These are phyloP conservation scores for Colletotrichum falcatum DNA, from an alignment of 2,329 filamentous ascomycete species.

Conservation along the genomic window DNA sequence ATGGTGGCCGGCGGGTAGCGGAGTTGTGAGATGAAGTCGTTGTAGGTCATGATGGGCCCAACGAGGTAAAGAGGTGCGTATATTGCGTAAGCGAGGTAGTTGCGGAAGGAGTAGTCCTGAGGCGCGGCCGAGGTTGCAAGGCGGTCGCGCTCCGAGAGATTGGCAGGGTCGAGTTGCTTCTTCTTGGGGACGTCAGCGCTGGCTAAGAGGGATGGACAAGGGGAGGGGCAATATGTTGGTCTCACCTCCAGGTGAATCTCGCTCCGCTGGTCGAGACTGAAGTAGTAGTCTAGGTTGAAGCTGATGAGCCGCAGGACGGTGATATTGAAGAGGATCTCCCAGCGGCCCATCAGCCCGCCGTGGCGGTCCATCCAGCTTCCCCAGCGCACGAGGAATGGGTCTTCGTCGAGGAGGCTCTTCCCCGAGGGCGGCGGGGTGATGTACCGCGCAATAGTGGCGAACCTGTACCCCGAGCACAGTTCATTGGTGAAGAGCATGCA, in stretches of 20 bases:
- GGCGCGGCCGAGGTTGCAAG: slow-evolving; percentile 79
- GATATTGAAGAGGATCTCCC: slow-evolving; percentile 98
- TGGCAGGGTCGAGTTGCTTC: slow-evolving; percentile 91
- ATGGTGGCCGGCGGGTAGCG: slow-evolving; percentile 80
- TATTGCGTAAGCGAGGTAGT: slow-evolving; percentile 89
- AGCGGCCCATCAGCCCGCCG: slow-evolving; percentile 86
- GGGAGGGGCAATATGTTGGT: neutral
- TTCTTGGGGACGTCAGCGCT: slow-evolving; percentile 84
- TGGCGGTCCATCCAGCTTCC: slow-evolving; percentile 81
- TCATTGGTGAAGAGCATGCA: slow-evolving; percentile 91
- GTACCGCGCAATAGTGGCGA: slow-evolving; percentile 70
- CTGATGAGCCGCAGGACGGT: slow-evolving; percentile 93
- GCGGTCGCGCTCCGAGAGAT: slow-evolving; percentile 89
- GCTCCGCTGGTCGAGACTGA: slow-evolving; percentile 77
- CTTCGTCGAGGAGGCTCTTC: slow-evolving; percentile 50
- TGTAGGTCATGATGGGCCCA: slow-evolving; percentile 96
- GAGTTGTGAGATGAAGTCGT: slow-evolving; percentile 93
- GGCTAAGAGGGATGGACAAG: neutral
- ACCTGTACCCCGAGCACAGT: slow-evolving; percentile 80
- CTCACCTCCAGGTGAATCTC: slow-evolving; percentile 85
- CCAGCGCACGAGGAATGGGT: slow-evolving; percentile 65
- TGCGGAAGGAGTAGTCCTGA: slow-evolving; percentile 81
- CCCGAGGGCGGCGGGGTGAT: slow-evolving; percentile 54
- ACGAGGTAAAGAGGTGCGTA: slow-evolving; percentile 95
- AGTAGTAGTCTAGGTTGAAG: slow-evolving; percentile 97